phyloP scores from a whole-genome alignment of 345 rosid genomes.

The Lepidium didymum region DNA sequence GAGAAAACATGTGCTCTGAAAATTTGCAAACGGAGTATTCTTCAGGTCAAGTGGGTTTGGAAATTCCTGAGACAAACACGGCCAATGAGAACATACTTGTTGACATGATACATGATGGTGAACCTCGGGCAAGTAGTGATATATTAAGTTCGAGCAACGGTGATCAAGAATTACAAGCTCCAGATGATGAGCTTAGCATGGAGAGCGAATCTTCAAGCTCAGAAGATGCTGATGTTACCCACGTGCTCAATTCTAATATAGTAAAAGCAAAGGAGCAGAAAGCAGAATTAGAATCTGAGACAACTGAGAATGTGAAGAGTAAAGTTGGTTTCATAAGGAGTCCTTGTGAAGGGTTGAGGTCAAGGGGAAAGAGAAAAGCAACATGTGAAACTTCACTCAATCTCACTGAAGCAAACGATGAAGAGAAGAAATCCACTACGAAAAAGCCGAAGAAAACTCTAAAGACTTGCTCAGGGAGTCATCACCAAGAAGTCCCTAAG shows the following conservation, averaged over 20 bases:
- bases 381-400: constrained; percentile 18
- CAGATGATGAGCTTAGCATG: constrained; percentile 27
- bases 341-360: constrained; percentile 98
- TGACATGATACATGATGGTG: constrained; percentile 22
- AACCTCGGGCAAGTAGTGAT: constrained; percentile 14
- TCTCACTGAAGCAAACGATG: constrained; percentile 7
- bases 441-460: constrained; percentile 37
- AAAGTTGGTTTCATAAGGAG: constrained; percentile 57
- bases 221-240: not conserved
- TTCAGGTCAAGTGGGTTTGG: constrained; percentile 25
- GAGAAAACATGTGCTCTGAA: constrained; percentile 19
- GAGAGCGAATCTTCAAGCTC: constrained; percentile 31
- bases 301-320: constrained; percentile 26
- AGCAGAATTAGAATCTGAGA: constrained; percentile 39
- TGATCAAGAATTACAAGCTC: constrained; percentile 25
- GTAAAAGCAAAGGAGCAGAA: constrained; percentile 43
- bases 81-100: constrained; percentile 21
- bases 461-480: constrained; percentile 14
- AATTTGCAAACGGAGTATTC: not conserved
- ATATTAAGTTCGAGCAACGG: constrained; percentile 13
- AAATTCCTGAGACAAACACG: constrained; percentile 15
- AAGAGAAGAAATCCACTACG: constrained; percentile 30
- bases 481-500: constrained; percentile 16
- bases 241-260: not conserved
- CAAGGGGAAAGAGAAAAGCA: constrained; percentile 47